Percentiles rank a stretch among this genome's conserved stretches.
These are phyloP conservation scores for Hirschioporus abietinus DNA, from an alignment of 768 basidiomycete genomes.

Conservation along the genomic window DNA sequence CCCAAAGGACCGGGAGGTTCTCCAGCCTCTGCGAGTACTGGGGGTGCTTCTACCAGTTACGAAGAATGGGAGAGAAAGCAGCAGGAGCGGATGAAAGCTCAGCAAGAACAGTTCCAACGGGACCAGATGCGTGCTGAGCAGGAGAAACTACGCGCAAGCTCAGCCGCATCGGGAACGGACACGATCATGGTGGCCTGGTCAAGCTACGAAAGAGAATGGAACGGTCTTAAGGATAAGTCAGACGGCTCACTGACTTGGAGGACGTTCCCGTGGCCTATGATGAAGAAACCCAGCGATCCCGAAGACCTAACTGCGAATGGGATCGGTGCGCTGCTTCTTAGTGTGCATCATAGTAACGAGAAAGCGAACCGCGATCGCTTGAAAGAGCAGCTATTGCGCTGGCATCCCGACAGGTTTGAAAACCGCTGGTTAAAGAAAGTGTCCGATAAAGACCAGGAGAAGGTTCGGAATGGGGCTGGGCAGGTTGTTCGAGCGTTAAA, in stretches of 20 bases:
- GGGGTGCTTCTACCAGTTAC: slow-evolving; percentile 20
- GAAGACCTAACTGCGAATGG: slow-evolving; percentile 56
- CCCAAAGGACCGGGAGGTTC: slow-evolving; percentile 15
- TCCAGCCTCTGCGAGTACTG: slow-evolving; percentile 14
- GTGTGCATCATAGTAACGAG: slow-evolving; percentile 49
- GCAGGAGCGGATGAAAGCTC: slow-evolving; percentile 19
- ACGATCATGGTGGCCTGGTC: slow-evolving; percentile 51
- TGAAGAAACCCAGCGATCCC: slow-evolving; percentile 47
- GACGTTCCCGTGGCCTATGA: slow-evolving; percentile 72
- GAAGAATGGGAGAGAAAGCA: slow-evolving; percentile 6
- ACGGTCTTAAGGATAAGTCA: slow-evolving; percentile 26
- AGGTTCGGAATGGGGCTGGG: slow-evolving; percentile 68
- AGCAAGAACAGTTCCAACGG: slow-evolving; percentile 63
- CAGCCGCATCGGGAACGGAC: slow-evolving; percentile 49
- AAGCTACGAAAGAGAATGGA: slow-evolving; percentile 60
- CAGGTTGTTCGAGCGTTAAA: slow-evolving; percentile 66
- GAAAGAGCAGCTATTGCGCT: slow-evolving; percentile 67
- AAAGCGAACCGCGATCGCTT: slow-evolving; percentile 64
- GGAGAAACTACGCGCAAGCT: slow-evolving; percentile 32
- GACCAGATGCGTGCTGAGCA: slow-evolving; percentile 58
- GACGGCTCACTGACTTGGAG: slow-evolving; percentile 48
- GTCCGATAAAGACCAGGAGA: slow-evolving; percentile 54
- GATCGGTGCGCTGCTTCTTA: slow-evolving; percentile 59
- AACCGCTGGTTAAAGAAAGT: slow-evolving; percentile 63
- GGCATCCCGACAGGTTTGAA: slow-evolving; percentile 85